A percentile compares a stretch with the other conserved stretches of the same genome.
Evolutionary conservation across 2,329 filamentous ascomycete species (phyloP).

Genomic region (Xylaria digitata): DNA sequence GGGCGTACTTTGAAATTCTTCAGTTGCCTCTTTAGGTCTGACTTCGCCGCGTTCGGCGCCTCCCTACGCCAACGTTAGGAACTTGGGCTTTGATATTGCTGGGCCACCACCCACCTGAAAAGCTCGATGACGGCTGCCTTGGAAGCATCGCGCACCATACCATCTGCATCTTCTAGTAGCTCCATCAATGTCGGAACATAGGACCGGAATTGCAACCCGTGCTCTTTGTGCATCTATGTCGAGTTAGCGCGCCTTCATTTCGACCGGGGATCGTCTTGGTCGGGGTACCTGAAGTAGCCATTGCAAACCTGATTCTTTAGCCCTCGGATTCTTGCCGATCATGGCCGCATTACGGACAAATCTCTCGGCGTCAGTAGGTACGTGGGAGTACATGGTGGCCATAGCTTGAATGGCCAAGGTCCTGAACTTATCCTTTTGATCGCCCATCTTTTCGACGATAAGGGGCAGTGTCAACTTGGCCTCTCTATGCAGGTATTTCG

Average conservation of each 20-base stretch:
- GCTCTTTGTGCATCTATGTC: constrained; percentile 76
- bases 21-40: constrained; percentile 87
- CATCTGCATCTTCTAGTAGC: constrained; percentile 89
- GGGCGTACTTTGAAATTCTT: constrained; percentile 86
- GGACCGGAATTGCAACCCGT: constrained; percentile 80
- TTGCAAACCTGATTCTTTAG: constrained; percentile 85
- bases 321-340: constrained; percentile 81
- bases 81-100: neutral
- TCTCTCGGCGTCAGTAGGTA: constrained; percentile 79
- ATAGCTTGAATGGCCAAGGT: constrained; percentile 79
- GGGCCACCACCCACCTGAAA: constrained; percentile 70
- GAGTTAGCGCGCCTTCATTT: constrained; percentile 42
- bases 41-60: constrained; percentile 85
- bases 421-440: constrained; percentile 87
- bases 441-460: constrained; percentile 86
- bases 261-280: constrained; percentile 35
- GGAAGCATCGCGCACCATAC: constrained; percentile 84
- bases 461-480: constrained; percentile 77
- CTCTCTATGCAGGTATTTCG: constrained; percentile 77
- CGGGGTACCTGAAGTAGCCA: constrained; percentile 79
- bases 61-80: constrained; percentile 60
- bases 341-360: constrained; percentile 82
- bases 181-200: constrained; percentile 88
- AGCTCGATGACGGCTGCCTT: constrained; percentile 87
- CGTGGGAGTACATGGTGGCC: constrained; percentile 78